These are phyloP conservation scores for Fusarium pseudocircinatum DNA, from an alignment of 2,329 filamentous ascomycete genomes.

Conservation along the genomic window DNA sequence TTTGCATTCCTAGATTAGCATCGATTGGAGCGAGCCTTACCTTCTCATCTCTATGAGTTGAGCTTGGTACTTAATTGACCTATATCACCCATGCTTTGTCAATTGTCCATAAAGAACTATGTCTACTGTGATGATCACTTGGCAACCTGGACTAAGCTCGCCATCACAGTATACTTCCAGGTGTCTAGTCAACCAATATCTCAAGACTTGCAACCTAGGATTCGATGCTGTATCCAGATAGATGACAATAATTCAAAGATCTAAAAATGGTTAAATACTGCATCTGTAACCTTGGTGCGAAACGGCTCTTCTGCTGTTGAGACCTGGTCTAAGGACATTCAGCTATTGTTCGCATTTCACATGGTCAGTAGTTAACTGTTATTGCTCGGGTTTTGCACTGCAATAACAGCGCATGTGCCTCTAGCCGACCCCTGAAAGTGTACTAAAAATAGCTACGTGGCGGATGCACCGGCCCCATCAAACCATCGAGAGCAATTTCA, in stretches of 20 bases:
- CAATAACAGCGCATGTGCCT: background rate
- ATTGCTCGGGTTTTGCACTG: background rate
- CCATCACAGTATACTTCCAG: accelerated
- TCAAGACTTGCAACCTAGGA: accelerated
- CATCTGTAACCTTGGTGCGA: background rate
- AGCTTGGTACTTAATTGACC: background rate
- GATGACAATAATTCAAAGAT: accelerated
- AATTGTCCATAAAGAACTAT: accelerated
- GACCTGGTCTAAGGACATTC: accelerated
- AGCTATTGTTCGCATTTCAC: background rate
- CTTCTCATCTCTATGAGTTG: constrained; percentile 9
- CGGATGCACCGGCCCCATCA: background rate
- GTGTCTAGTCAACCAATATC: background rate
- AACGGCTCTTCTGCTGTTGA: background rate
- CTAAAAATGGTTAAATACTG: accelerated
- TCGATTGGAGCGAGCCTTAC: background rate
- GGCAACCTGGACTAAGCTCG: background rate
- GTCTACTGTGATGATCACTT: too few species aligned
- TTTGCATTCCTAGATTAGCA: constrained; percentile 3
- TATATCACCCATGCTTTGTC: background rate
- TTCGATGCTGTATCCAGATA: background rate
- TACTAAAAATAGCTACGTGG: background rate
- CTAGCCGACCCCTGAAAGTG: background rate
- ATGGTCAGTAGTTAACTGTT: background rate
- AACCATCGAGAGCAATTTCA: background rate